A percentile compares a stretch with the other conserved stretches of the same genome.
phyloP scores from a whole-genome alignment of 345 rosid species.

The Gynandropsis gynandra region DNA sequence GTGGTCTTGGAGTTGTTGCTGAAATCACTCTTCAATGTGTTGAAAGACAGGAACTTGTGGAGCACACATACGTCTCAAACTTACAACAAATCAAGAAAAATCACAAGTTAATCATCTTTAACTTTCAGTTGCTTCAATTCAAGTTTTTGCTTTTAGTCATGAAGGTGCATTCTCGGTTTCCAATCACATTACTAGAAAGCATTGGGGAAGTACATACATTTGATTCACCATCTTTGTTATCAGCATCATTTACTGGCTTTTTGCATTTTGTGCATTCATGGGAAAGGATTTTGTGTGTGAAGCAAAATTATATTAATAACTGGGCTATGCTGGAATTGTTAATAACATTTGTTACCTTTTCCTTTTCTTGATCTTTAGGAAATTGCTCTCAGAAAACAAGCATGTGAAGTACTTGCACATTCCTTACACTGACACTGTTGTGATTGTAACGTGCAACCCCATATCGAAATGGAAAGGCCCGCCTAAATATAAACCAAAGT shows the following conservation, averaged over 20 bases:
- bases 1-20: constrained; percentile 94
- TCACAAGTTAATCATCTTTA: constrained; percentile 52
- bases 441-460: constrained; percentile 92
- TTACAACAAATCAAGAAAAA: constrained; percentile 77
- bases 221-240: constrained; percentile 9
- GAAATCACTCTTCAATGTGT: constrained; percentile 95
- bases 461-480: constrained; percentile 81
- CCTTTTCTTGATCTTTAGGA: constrained; percentile 45
- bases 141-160: neutral
- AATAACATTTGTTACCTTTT: constrained; percentile 8
- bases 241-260: neutral
- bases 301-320: neutral
- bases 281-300: neutral
- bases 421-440: constrained; percentile 79
- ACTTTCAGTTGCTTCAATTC: constrained; percentile 6
- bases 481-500: constrained; percentile 74
- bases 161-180: constrained; percentile 4
- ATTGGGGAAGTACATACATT: constrained; percentile 10
- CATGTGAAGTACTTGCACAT: constrained; percentile 87
- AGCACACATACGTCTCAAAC: constrained; percentile 71
- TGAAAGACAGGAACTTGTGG: constrained; percentile 88
- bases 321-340: constrained; percentile 7
- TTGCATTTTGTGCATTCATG: constrained; percentile 4
- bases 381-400: constrained; percentile 74
- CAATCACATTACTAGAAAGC: constrained; percentile 2